Conservation (phyloP, 805 yeast species). For the Sungouiozyma ichnusensis region DNA sequence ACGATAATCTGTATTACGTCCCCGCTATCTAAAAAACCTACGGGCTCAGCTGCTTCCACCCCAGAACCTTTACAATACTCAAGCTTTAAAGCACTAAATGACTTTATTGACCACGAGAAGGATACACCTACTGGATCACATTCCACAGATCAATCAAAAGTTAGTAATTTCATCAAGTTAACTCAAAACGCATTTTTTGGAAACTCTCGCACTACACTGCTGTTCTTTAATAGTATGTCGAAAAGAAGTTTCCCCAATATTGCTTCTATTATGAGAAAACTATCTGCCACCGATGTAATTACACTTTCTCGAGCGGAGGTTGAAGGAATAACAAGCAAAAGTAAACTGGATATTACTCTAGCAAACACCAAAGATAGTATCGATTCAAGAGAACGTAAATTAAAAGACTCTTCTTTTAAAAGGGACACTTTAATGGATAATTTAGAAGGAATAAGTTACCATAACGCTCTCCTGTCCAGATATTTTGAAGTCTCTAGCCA, state of each 20-base stretch:
- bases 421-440: neutral
- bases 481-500: slow-evolving; percentile 1
- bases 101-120: neutral
- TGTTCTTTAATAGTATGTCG: neutral
- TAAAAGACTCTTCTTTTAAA: neutral
- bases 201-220: neutral
- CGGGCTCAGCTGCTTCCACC: neutral
- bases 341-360: neutral
- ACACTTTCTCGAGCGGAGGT: neutral
- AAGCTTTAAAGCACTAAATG: neutral
- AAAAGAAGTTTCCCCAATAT: neutral
- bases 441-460: neutral
- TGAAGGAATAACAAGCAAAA: neutral
- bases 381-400: neutral
- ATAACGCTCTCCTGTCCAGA: neutral
- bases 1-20: neutral
- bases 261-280: neutral
- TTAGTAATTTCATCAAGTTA: neutral
- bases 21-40: neutral
- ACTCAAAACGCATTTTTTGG: neutral
- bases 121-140: neutral
- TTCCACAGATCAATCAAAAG: neutral
- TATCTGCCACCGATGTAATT: neutral
- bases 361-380: neutral
- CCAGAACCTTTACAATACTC: neutral